These are phyloP conservation scores for Rhodotorula sp. DNA, from an alignment of 1,284 basidiomycete species.

Conservation along the genomic window DNA sequence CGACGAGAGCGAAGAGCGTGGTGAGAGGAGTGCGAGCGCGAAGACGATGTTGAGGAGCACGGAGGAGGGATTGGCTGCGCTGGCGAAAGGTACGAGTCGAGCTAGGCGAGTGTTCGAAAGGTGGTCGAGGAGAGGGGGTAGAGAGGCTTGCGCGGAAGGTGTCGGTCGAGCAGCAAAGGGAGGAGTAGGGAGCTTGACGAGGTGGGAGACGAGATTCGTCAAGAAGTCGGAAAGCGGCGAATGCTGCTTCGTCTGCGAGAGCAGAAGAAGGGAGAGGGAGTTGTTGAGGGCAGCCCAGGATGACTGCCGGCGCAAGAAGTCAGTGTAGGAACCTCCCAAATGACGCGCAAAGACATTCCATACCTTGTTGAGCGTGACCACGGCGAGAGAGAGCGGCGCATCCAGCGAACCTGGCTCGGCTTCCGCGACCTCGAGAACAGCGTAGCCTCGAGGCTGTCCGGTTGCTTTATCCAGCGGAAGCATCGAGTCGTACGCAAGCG, in stretches of 20 bases:
- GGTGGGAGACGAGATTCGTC: slow-evolving; percentile 5
- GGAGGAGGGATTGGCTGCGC: background rate
- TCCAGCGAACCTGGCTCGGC: slow-evolving; percentile 18
- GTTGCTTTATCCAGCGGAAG: slow-evolving; percentile 43
- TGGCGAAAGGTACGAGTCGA: background rate
- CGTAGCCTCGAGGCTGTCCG: slow-evolving; percentile 42
- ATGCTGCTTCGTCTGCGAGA: slow-evolving; percentile 6
- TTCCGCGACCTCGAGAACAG: slow-evolving; percentile 30
- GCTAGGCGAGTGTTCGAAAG: slow-evolving; percentile 4
- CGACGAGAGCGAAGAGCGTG: slow-evolving; percentile 8
- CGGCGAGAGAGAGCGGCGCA: slow-evolving; percentile 35
- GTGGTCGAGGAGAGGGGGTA: background rate
- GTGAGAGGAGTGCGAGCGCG: slow-evolving; percentile 25
- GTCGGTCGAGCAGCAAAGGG: slow-evolving; percentile 17
- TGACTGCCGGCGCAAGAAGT: slow-evolving; percentile 14
- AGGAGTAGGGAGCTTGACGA: slow-evolving; percentile 13
- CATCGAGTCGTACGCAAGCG: slow-evolving; percentile 41
- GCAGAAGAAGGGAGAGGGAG: slow-evolving; percentile 19
- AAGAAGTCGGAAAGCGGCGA: slow-evolving; percentile 11
- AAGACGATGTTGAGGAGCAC: slow-evolving; percentile 22
- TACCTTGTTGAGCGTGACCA: slow-evolving; percentile 42
- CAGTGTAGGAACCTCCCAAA: background rate
- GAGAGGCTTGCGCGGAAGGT: background rate
- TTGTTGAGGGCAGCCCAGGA: slow-evolving; percentile 29
- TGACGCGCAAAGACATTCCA: too few relatives aligned